These are phyloP conservation scores for Hymenoscyphus salicellus DNA, from an alignment of 2,329 filamentous ascomycete genomes.

Conservation along the genomic window DNA sequence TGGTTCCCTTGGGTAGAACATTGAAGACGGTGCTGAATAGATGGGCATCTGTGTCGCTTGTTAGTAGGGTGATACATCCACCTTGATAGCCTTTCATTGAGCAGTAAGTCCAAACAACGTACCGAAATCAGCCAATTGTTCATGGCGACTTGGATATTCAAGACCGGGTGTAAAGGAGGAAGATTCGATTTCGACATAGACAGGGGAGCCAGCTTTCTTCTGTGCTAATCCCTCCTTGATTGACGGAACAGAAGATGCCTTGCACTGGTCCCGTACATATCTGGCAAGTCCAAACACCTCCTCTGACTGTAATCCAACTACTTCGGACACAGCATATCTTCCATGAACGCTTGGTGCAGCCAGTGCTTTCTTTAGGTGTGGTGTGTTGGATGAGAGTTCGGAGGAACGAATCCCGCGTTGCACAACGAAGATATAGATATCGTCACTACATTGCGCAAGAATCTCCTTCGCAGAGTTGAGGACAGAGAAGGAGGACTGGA, in stretches of 20 bases:
- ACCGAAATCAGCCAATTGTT: not conserved
- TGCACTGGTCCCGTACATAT: slow-evolving; percentile 49
- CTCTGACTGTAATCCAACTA: slow-evolving; percentile 47
- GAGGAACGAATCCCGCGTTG: slow-evolving; percentile 70
- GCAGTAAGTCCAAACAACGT: not conserved
- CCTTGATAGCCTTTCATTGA: not conserved
- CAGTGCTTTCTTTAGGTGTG: slow-evolving; percentile 44
- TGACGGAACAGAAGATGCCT: slow-evolving; percentile 27
- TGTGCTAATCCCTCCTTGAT: slow-evolving; percentile 3
- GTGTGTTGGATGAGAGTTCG: slow-evolving; percentile 60
- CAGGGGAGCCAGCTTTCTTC: slow-evolving; percentile 1
- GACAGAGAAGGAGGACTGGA: slow-evolving; percentile 27
- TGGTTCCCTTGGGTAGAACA: slow-evolving; percentile 27
- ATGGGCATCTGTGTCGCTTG: slow-evolving; percentile 26
- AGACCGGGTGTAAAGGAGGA: not conserved
- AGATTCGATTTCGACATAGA: slow-evolving; percentile 1
- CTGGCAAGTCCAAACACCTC: slow-evolving; percentile 42
- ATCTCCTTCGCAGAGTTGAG: slow-evolving; percentile 37
- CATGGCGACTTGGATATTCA: not conserved
- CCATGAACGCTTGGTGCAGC: slow-evolving; percentile 20
- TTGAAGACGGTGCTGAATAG: slow-evolving; percentile 38
- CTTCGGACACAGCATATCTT: slow-evolving; percentile 49
- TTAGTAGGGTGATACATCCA: not conserved
- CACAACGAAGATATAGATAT: slow-evolving; percentile 72
- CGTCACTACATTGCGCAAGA: slow-evolving; percentile 67